Evolutionary conservation across 305 asterid species (phyloP), one percentile per base, ranked within the genome.

Genomic region (Fraxinus sp.): DNA sequence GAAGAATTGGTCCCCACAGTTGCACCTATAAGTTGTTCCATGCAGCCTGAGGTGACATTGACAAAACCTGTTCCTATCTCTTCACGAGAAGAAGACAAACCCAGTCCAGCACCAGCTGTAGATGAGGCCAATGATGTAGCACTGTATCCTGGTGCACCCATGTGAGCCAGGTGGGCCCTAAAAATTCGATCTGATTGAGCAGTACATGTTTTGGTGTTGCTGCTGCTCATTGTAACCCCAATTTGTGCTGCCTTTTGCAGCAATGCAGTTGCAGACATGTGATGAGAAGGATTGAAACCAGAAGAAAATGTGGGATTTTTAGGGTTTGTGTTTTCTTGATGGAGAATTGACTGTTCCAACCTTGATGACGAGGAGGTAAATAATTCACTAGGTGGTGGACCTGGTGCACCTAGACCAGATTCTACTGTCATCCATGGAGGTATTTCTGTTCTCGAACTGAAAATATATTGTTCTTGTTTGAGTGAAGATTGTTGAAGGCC

Each of bases 251-350:
- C 97, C 76, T 91, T 94, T 66, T 94, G 98, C 13, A 94, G 87
- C 89, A 94, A 71, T 1, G 97, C 93, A 0, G 97, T 94, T 7
- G 98, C 98, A 0, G 97, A 91, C 97, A 93, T 91, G 24, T 90
- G 88, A 24, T 91, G 76, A 0, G 89, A 55, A 4, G 77, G 59
- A 46, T 46, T 46, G 1, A 46, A 39, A 3, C 86, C 35, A 1
- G 85, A 78, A 3, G 86, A 55, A 10, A 24, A 16, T 9, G 22
- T 33, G n/a, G 22, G 46, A 59, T n/a, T 37, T 28, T 46, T 88
- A 70, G 81, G 83, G 83, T 79, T 86, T 26, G 86, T 89, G 85
- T 72, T 79, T 74, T 88, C 88, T 32, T 85, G 85, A 28, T 62
- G 84, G 24, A 14, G 78, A 79, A 86, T 80, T 41, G 86, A 70